A percentile compares a stretch with the other conserved stretches of the same genome.
Conservation (phyloP, 768 basidiomycete genomes). For the Suillus decipiens region DNA sequence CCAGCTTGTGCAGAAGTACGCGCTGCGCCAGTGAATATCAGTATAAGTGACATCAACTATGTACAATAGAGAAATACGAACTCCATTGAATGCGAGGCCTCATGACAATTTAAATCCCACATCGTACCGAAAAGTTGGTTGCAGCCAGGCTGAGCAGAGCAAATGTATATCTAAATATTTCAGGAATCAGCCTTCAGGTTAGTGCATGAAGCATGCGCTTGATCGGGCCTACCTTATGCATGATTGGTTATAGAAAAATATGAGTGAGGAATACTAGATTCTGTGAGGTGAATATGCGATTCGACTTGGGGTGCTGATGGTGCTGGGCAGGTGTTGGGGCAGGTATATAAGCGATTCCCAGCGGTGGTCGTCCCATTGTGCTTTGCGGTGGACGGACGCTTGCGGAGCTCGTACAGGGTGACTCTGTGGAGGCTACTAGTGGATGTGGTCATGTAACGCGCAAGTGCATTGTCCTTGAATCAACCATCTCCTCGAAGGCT, state of each 20-base stretch:
- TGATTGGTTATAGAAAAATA: background rate
- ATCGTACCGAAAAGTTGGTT: constrained; percentile 11
- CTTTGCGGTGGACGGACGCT: background rate
- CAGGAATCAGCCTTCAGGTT: background rate
- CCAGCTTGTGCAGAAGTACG: constrained; percentile 16
- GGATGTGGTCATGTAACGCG: background rate
- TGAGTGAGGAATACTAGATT: background rate
- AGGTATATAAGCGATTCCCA: background rate
- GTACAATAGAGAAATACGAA: no score
- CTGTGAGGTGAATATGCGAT: background rate
- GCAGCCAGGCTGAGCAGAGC: constrained; percentile 15
- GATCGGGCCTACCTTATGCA: background rate
- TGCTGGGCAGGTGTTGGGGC: background rate
- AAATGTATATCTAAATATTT: constrained; percentile 16
- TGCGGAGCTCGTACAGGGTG: background rate
- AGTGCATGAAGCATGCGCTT: background rate
- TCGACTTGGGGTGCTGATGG: background rate
- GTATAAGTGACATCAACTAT: no score
- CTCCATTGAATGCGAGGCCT: background rate
- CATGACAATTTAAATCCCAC: constrained; percentile 27
- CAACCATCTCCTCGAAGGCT: no score
- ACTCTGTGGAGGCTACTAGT: background rate
- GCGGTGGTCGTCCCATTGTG: background rate
- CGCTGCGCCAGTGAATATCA: constrained; percentile 11
- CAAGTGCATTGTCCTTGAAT: no score